Base-by-base conservation (phyloP, 352 stramenopile genomes). In the Globisporangium perplexum region DNA sequence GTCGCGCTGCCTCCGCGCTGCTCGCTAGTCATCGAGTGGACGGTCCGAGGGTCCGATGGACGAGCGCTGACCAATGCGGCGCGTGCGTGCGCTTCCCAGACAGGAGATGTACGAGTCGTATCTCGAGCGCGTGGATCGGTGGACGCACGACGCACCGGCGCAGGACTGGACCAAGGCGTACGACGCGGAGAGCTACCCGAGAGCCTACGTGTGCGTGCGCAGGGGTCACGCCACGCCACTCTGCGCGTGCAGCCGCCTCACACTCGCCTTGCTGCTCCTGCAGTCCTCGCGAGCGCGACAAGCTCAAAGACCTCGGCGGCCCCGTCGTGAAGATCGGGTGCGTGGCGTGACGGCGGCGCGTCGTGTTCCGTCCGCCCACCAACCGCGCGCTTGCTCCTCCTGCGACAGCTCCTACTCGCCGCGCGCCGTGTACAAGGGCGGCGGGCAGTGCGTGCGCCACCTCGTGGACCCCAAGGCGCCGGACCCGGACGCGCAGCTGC, bases 71-170 rank as follows among this genome's bases (percentile, higher is more conserved):
- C n/a, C n/a, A 20, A n/a, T 28, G 42, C 20, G 6, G 10, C 22
- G 22, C 18, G 3, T 18, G 11, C 4, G 33, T 18, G 8, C 18
- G 33, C 10, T 5, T 45, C 10, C 14, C 51, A 90, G 75, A 35
- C 68, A 86, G 43, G 76, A 86, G 59, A 90, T 90, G 76, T 72
- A 86, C 61, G 68, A 60, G 22, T 71, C 67, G 53, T 90, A 90
- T 57, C 38, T 82, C 10, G 56, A 82, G 28, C 79, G 79, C 39
- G 79, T 88, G 26, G 59, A 59, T 26, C 63, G 73, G 47, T 86
- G 78, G 74, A 63, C 76, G 43, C 68, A 76, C 45, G 60, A 68
- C 20, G 71, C 65, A 3, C 60, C 74, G 6, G 36, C 44, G 8
- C 61, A 78, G 35, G 48, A 83, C 4, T 90, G 79, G 79, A 62